phyloP scores from a whole-genome alignment of 345 rosid species.

The Arabidopsis suecica region DNA sequence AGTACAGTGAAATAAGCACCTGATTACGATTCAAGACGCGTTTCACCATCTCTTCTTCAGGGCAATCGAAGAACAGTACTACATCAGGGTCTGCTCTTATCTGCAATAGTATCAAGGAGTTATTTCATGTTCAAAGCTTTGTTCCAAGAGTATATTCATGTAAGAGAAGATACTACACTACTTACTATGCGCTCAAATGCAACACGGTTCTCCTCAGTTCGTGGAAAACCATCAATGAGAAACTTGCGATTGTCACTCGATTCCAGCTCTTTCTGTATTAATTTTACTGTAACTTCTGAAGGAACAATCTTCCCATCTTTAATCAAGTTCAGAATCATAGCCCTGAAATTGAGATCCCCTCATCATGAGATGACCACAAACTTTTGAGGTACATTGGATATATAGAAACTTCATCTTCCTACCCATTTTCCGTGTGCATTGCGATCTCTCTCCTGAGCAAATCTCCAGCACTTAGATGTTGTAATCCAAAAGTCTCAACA shows the following conservation, averaged over 20 bases:
- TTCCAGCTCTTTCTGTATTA: slow-evolving; percentile 72
- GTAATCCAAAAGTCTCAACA: slow-evolving; percentile 67
- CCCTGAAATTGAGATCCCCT: slow-evolving; percentile 49
- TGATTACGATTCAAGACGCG: slow-evolving; percentile 75
- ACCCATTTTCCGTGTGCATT: slow-evolving; percentile 72
- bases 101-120: slow-evolving; percentile 42
- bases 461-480: slow-evolving; percentile 83
- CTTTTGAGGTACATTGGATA: background rate
- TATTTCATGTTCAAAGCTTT: slow-evolving; percentile 13
- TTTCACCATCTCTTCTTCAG: slow-evolving; percentile 75
- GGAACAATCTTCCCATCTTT: slow-evolving; percentile 92
- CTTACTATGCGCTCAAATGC: slow-evolving; percentile 80
- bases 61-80: slow-evolving; percentile 79
- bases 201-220: slow-evolving; percentile 79
- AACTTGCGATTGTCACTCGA: slow-evolving; percentile 57
- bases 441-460: slow-evolving; percentile 70
- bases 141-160: background rate
- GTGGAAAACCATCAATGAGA: slow-evolving; percentile 90
- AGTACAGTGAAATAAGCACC: slow-evolving; percentile 48
- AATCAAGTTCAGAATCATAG: slow-evolving; percentile 63
- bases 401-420: slow-evolving; percentile 12
- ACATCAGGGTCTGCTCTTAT: slow-evolving; percentile 63
- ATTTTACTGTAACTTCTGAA: slow-evolving; percentile 77
- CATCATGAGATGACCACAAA: slow-evolving; percentile 28
- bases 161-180: slow-evolving; percentile 11